Evolutionary conservation across 257 asterid genomes (phyloP).

Genomic region (Nicotiana paniculata): DNA sequence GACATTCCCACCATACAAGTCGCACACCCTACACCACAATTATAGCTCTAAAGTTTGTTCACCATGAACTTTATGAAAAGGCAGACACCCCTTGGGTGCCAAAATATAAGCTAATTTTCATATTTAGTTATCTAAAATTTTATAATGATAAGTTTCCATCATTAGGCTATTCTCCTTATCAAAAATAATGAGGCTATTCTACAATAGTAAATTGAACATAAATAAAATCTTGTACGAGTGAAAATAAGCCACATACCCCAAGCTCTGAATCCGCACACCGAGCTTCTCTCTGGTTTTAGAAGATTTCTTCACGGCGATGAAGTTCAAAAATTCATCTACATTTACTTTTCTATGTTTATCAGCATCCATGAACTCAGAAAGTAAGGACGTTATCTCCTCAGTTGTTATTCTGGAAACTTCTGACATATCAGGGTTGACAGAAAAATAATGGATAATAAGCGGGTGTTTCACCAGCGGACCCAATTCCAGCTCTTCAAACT

Average conservation of each 20-base stretch:
- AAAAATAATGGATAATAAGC: slow-evolving; percentile 64
- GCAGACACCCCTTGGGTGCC: not conserved
- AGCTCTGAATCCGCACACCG: slow-evolving; percentile 64
- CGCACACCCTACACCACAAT: not conserved
- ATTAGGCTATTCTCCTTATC: not conserved
- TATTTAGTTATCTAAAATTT: not conserved
- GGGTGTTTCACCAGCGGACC: slow-evolving; percentile 90
- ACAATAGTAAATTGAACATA: not conserved
- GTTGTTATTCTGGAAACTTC: slow-evolving; percentile 60
- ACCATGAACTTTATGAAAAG: not conserved
- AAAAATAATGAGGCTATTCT: not conserved
- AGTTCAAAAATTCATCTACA: slow-evolving; percentile 55
- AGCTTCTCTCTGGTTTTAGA: slow-evolving; percentile 55
- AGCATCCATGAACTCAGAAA: slow-evolving; percentile 53
- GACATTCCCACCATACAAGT: not conserved
- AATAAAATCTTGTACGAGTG: not conserved
- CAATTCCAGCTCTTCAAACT: slow-evolving; percentile 80
- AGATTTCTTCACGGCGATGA: slow-evolving; percentile 49
- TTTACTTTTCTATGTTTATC: slow-evolving; percentile 33
- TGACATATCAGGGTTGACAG: slow-evolving; percentile 45
- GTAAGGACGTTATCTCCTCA: slow-evolving; percentile 55
- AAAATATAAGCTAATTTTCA: not conserved
- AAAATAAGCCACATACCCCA: slow-evolving; percentile 50
- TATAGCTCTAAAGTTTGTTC: not conserved
- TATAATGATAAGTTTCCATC: not conserved